phyloP scores from a whole-genome alignment of 768 basidiomycete species.

The Russula emetica region DNA sequence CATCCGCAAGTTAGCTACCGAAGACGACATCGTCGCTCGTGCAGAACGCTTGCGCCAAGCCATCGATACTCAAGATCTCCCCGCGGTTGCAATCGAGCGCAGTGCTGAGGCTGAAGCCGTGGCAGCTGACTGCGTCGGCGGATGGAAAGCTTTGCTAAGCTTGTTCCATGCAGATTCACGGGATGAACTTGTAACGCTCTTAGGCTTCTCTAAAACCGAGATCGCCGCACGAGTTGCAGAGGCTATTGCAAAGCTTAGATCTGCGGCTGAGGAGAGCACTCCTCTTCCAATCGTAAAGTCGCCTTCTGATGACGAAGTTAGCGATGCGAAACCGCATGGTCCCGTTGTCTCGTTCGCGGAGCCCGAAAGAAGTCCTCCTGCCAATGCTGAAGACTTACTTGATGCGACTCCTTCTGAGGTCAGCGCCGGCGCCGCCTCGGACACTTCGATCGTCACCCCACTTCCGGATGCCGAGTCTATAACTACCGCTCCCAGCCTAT shows the following conservation, averaged over 20 bases:
- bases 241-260: constrained; percentile 72
- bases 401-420: constrained; percentile 74
- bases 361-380: constrained; percentile 51
- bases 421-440: constrained; percentile 60
- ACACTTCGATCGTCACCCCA: constrained; percentile 51
- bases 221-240: constrained; percentile 74
- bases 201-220: constrained; percentile 91
- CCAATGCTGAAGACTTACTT: constrained; percentile 40
- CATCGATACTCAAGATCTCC: constrained; percentile 52
- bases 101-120: constrained; percentile 30
- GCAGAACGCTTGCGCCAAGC: constrained; percentile 64
- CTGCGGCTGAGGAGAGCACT: constrained; percentile 36
- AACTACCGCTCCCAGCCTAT: constrained; percentile 82
- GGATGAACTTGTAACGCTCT: constrained; percentile 82
- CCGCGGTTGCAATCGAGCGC: constrained; percentile 60
- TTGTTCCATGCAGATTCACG: constrained; percentile 86
- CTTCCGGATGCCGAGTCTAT: constrained; percentile 70
- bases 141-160: constrained; percentile 86
- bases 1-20: constrained; percentile 72
- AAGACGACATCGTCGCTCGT: constrained; percentile 67
- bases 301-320: constrained; percentile 35
- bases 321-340: constrained; percentile 51
- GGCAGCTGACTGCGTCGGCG: constrained; percentile 42
- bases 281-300: constrained; percentile 25
- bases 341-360: constrained; percentile 84